These are phyloP conservation scores for Sugiyamaella xylanicola DNA, from an alignment of 1,139 yeast genomes.

Conservation along the genomic window DNA sequence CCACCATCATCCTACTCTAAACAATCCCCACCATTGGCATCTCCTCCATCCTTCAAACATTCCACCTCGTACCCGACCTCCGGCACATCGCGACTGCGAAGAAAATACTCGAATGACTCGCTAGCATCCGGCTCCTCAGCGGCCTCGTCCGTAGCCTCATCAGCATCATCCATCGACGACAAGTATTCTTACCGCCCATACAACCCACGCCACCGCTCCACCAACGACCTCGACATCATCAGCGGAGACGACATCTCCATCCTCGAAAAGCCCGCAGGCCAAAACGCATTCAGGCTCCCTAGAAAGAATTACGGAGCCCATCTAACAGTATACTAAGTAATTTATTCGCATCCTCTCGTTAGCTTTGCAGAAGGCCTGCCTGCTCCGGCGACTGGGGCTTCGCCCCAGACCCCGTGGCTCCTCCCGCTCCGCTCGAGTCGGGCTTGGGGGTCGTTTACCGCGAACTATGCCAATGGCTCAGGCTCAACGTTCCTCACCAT, in stretches of 20 bases:
- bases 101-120: constrained; percentile 21
- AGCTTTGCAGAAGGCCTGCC: not conserved
- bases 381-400: not conserved
- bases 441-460: no score
- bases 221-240: constrained; percentile 19
- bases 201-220: constrained; percentile 20
- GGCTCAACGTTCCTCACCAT: no score
- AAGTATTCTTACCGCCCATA: constrained; percentile 29
- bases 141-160: constrained; percentile 1
- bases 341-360: constrained; percentile 2
- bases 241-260: constrained; percentile 29
- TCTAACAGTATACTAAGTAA: constrained; percentile 12
- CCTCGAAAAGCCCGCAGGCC: constrained; percentile 28
- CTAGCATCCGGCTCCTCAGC: constrained; percentile 8
- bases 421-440: not conserved
- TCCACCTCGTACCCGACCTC: constrained; percentile 5
- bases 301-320: constrained; percentile 15
- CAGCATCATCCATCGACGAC: constrained; percentile 20
- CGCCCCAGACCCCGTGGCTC: constrained; percentile 1
- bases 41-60: not conserved
- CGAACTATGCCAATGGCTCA: no score
- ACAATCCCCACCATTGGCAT: constrained; percentile 7
- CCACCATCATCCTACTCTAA: not conserved
- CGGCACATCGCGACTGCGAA: constrained; percentile 15
- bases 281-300: constrained; percentile 26